Evolutionary conservation across 352 stramenopile species (phyloP), one percentile per base, ranked within the genome.

Genomic region (Phytopythium helicoides): DNA sequence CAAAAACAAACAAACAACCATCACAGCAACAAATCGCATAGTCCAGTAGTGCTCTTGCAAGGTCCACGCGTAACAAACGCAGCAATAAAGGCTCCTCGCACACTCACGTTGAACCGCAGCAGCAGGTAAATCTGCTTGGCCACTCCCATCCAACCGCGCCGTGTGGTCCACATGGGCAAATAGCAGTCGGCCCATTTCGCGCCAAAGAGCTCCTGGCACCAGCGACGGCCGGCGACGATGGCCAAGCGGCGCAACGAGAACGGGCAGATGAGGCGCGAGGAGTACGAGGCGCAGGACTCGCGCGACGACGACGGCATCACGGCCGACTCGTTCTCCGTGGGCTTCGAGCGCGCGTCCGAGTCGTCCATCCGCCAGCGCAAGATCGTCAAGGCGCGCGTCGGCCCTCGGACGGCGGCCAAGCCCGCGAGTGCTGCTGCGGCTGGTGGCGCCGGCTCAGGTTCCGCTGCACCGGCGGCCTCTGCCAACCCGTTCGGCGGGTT

Each of bases 161-260:
- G n/a, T n/a, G n/a, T n/a, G n/a, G n/a, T n/a, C n/a, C n/a, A n/a
- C n/a, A n/a, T n/a, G n/a, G n/a, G n/a, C n/a, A n/a, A n/a, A n/a
- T n/a, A n/a, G n/a, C n/a, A n/a, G n/a, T n/a, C n/a, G n/a, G n/a
- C n/a, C n/a, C n/a, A n/a, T n/a, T n/a, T n/a, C n/a, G n/a, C n/a
- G n/a, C n/a, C n/a, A n/a, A n/a, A n/a, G n/a, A n/a, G n/a, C n/a
- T n/a, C n/a, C n/a, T n/a, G n/a, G n/a, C n/a, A n/a, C n/a, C n/a
- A n/a, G n/a, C n/a, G n/a, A n/a, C n/a, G n/a, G n/a, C n/a, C n/a
- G n/a, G n/a, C n/a, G n/a, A 23, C n/a, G 47, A 89, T 92, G 80
- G 76, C 78, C 8, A 95, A 95, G 81, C 85, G 85, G 56, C 82
- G 79, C 26, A 95, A 76, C 58, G 85, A 93, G 62, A 88, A 89